phyloP scores from a whole-genome alignment of 371 early-diverging fungal species.

The Coemansia sp. region DNA sequence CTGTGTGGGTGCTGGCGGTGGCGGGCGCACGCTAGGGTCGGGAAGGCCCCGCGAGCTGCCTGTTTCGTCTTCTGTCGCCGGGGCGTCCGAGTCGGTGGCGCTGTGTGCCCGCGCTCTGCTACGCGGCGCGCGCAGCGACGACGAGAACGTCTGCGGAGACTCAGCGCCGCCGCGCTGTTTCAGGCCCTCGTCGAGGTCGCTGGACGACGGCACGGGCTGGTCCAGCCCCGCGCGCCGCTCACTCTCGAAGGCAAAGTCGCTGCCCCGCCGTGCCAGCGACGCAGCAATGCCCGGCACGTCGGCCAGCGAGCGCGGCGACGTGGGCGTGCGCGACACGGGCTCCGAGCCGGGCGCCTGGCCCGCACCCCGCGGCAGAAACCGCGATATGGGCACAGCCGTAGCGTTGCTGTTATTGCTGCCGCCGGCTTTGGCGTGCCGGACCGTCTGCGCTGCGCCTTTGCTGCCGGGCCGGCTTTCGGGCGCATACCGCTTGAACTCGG shows the following conservation, averaged over 20 bases:
- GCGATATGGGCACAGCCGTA: slow-evolving; percentile 7
- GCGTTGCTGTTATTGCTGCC: background rate
- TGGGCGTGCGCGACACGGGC: slow-evolving; percentile 3
- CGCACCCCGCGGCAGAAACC: slow-evolving; percentile 11
- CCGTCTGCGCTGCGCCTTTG: background rate
- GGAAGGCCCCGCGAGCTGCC: background rate
- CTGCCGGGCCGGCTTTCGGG: slow-evolving; percentile 1
- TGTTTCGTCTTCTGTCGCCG: slow-evolving; percentile 14
- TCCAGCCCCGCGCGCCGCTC: slow-evolving; percentile 23
- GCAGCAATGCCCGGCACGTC: background rate
- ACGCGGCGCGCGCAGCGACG: slow-evolving; percentile 9
- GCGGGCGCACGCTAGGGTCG: background rate
- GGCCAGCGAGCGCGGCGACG: background rate
- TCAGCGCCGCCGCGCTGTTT: slow-evolving; percentile 29
- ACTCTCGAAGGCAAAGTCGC: slow-evolving; percentile 9
- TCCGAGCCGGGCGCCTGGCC: background rate
- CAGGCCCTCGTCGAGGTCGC: slow-evolving; percentile 23
- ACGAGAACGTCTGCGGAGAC: slow-evolving; percentile 15
- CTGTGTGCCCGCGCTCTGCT: slow-evolving; percentile 17
- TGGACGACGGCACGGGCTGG: slow-evolving; percentile 21
- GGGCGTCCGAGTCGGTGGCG: slow-evolving; percentile 16
- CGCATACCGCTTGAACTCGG: slow-evolving; percentile 19
- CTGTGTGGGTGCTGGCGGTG: background rate
- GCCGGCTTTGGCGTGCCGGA: background rate
- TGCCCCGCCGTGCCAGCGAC: slow-evolving; percentile 2